Percentiles rank a stretch among this genome's conserved stretches.
phyloP scores from a whole-genome alignment of 1,139 yeast genomes.

The Scheffersomyces illinoinensis region DNA sequence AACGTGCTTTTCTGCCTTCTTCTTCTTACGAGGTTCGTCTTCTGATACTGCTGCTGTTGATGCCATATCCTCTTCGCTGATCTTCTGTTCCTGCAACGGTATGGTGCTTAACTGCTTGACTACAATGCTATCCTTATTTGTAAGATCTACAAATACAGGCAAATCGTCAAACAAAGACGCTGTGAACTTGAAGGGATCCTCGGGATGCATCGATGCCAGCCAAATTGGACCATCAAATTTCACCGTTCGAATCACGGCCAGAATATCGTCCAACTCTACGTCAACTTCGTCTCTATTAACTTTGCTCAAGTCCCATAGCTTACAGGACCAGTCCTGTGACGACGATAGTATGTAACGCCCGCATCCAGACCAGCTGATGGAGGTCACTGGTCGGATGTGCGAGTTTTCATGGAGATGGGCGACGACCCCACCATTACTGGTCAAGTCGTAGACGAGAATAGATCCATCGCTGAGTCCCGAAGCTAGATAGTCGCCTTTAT shows the following conservation, averaged over 20 bases:
- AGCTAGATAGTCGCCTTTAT: slow-evolving; percentile 85
- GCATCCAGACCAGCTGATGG: slow-evolving; percentile 73
- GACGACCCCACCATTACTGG: slow-evolving; percentile 54
- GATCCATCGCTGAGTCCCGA: slow-evolving; percentile 82
- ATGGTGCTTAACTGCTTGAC: slow-evolving; percentile 26
- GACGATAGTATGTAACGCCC: slow-evolving; percentile 73
- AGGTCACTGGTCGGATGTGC: slow-evolving; percentile 75
- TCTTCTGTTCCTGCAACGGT: slow-evolving; percentile 22
- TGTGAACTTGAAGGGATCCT: slow-evolving; percentile 39
- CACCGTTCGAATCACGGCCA: slow-evolving; percentile 42
- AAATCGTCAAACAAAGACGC: slow-evolving; percentile 55
- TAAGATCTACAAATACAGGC: slow-evolving; percentile 56
- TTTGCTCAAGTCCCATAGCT: slow-evolving; percentile 73
- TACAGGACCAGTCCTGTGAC: slow-evolving; percentile 84
- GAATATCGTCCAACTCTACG: slow-evolving; percentile 22
- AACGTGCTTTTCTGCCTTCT: slow-evolving; percentile 23
- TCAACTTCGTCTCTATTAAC: slow-evolving; percentile 19
- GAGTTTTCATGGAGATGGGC: slow-evolving; percentile 53
- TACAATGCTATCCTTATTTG: slow-evolving; percentile 30
- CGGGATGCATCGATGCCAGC: slow-evolving; percentile 65
- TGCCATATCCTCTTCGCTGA: slow-evolving; percentile 18
- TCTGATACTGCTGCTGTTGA: slow-evolving; percentile 5
- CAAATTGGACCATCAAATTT: slow-evolving; percentile 71
- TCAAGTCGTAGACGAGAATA: slow-evolving; percentile 74
- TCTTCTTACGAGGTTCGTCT: slow-evolving; percentile 18